Evolutionary conservation across 2,329 filamentous ascomycete species (phyloP).

Genomic region (Boeremia lycopersici): DNA sequence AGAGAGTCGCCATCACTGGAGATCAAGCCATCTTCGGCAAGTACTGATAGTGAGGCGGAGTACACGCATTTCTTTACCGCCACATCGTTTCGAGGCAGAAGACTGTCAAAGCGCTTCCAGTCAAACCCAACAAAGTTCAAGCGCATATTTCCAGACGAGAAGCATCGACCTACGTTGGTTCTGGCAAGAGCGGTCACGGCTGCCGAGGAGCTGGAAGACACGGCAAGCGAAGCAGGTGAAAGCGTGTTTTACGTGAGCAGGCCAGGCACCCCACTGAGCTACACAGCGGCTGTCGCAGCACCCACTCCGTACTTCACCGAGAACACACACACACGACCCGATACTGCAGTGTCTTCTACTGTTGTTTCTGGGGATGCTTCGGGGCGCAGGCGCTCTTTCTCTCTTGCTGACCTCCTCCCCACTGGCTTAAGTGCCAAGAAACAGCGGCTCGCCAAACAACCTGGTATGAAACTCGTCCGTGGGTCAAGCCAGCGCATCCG

Average conservation of each 20-base stretch:
- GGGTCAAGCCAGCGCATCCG: conserved; percentile 40
- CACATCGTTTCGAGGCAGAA: conserved; percentile 42
- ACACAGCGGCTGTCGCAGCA: conserved; percentile 35
- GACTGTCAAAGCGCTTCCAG: conserved; percentile 50
- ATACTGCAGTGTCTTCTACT: conserved; percentile 24
- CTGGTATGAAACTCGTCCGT: conserved; percentile 31
- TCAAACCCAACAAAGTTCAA: conserved; percentile 49
- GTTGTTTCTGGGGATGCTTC: conserved; percentile 32
- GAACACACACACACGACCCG: conserved; percentile 11
- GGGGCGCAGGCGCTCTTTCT: conserved; percentile 56
- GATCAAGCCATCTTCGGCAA: conserved; percentile 24
- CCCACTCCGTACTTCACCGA: conserved; percentile 23
- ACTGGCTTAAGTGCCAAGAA: conserved; percentile 48
- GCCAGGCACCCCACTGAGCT: conserved; percentile 46
- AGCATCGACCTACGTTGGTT: conserved; percentile 56
- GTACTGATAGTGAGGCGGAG: conserved; percentile 36
- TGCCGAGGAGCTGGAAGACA: conserved; percentile 45
- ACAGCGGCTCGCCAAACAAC: conserved; percentile 32
- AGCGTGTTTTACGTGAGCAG: conserved; percentile 48
- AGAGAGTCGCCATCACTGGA: conserved; percentile 30
- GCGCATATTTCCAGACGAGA: conserved; percentile 52
- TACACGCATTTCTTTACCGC: conserved; percentile 49
- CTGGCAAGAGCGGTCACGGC: conserved; percentile 51
- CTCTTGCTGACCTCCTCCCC: conserved; percentile 53
- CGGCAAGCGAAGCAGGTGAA: conserved; percentile 46